A percentile compares a stretch with the other conserved stretches of the same genome.
Evolutionary conservation across 2,329 filamentous ascomycete species (phyloP).

Genomic region (Epichloe gansuensis): DNA sequence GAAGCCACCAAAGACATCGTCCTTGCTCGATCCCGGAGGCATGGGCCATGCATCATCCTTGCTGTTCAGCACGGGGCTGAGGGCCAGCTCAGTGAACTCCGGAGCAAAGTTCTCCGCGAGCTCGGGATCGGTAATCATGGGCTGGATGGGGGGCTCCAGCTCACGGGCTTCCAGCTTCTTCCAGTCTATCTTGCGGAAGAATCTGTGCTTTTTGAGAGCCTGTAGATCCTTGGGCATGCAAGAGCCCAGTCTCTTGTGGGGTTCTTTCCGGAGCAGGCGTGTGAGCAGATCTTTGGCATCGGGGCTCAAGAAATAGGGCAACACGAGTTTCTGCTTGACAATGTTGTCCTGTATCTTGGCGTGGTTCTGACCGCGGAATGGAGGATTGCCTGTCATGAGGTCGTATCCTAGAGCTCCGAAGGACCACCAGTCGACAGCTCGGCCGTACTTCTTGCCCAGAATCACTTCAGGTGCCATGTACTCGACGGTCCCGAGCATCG

Average conservation of each 20-base stretch:
- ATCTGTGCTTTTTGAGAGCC: constrained; percentile 80
- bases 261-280: constrained; percentile 81
- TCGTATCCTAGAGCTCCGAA: constrained; percentile 88
- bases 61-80: constrained; percentile 55
- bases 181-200: constrained; percentile 97
- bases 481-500: constrained; percentile 85
- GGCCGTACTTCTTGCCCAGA: constrained; percentile 76
- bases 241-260: constrained; percentile 74
- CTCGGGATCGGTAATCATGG: constrained; percentile 88
- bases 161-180: constrained; percentile 70
- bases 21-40: constrained; percentile 26
- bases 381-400: constrained; percentile 80
- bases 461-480: constrained; percentile 99
- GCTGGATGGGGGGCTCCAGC: constrained; percentile 77
- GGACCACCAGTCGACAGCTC: constrained; percentile 97
- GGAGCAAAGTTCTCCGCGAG: constrained; percentile 88
- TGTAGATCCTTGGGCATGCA: constrained; percentile 81
- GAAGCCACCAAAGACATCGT: constrained; percentile 50
- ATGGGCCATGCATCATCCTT: constrained; percentile 30
- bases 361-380: constrained; percentile 82
- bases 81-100: constrained; percentile 79
- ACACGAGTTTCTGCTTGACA: constrained; percentile 73
- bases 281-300: constrained; percentile 93
- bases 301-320: constrained; percentile 82
- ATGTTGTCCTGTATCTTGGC: constrained; percentile 95